Evolutionary conservation across 495 filamentous ascomycete genomes (phyloP), one percentile per base, ranked within the genome.

Genomic region (Penicillium mononematosum): DNA sequence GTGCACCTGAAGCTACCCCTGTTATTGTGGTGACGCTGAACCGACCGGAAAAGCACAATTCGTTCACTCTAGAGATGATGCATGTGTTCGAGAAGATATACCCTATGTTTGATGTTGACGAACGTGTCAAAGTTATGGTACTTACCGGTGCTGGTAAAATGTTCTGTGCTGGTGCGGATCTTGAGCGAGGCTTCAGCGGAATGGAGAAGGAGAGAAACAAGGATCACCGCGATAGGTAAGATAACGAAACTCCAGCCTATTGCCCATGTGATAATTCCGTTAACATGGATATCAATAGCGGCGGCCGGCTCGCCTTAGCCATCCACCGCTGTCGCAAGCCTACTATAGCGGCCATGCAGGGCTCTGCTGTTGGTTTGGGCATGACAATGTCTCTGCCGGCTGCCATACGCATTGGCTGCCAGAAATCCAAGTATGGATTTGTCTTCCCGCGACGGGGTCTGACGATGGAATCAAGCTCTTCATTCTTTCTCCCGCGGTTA

Each of bases 341-440:
- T 45, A 79, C 81, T 41, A 78, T 86, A 58, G 81, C 71, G 25
- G 83, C 83, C 9, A 72, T 84, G 38, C 80, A 84, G 61, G 83
- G 83, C 39, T 74, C 75, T 45, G 81, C 83, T 20, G 83, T 83
- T 10, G 83, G 82, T 7, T 70, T 85, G 17, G 83, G 83, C 29
- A 83, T 85, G 51, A 85, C 82, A 32, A 81, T 83, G 78, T 81
- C 78, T 4, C 73, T 86, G 16, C 81, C 83, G 6, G 76, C 78
- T 56, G 75, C 70, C 48, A 80, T 86, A 46, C 70, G 63, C 14
- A 66, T 86, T 45, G 79, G 73, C 2, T 76, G 66, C 55, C 45
- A 60, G 29, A 60, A 66, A 36, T 76, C 82, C 10, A 81, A 70
- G 77, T 67, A 60, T 57, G 81, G 83, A 38, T 84, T 86, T 62